Base-by-base conservation (phyloP, 2,329 filamentous ascomycete genomes). In the Phialemoniopsis sp. region DNA sequence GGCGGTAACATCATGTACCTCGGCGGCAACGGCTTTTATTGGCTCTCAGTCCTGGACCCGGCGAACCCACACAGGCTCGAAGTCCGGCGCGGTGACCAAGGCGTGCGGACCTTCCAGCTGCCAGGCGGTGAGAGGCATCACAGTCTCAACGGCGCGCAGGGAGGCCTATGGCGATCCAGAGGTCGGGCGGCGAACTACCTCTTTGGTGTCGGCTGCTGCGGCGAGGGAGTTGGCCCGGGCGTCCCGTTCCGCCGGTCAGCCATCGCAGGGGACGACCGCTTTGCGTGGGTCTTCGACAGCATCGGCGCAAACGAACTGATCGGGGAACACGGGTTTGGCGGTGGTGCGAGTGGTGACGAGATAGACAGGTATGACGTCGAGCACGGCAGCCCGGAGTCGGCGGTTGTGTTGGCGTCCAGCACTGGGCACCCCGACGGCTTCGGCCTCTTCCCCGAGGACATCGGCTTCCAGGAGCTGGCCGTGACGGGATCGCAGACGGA, bases 21-120 rank as follows among this genome's bases (percentile, higher is more conserved):
- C n/a, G 60, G 59, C 14, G 59, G 60, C 17, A 62, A 63, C 43
- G 59, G 60, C 14, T 63, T 58, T 46, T 63, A 63, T 44, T 64
- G 54, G 57, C 44, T 49, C 2, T 45, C 55, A 4, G 51, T 41
- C 5, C 34, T 45, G 21, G 48, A 58, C 29, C 18, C 41, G 17
- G 39, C 38, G 13, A 45, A 45, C 8, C 44, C 55, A 8, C 56
- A 60, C 45, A 59, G 59, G 15, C 42, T 60, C 14, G 60, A 63
- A 43, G 54, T 62, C 32, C 58, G 58, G 13, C 50, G 55, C 12
- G 57, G 50, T 16, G 57, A 58, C 36, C 53, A 57, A 40, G 59
- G 58, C 5, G 55, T 54, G 15, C 52, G 59, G 3, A 46, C 52
- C 1, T 54, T 51, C 28, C 43, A 44, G 3, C 49, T 59, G 9